Percentiles rank a stretch among this genome's conserved stretches.
These are phyloP conservation scores for Sporothrix variecibatus DNA, from an alignment of 2,329 filamentous ascomycete genomes.

Conservation along the genomic window DNA sequence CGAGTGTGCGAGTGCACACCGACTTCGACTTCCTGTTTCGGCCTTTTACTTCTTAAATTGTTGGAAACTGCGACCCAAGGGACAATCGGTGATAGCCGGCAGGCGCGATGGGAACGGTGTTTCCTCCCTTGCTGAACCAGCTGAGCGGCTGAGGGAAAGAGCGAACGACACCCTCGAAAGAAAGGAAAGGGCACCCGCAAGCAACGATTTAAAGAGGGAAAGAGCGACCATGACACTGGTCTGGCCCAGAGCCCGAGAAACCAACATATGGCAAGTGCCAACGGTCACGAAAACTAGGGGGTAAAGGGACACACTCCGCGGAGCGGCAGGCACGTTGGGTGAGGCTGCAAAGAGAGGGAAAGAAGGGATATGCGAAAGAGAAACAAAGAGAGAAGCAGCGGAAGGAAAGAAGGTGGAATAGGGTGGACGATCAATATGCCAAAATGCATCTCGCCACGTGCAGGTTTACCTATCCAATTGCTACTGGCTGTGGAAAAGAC, in stretches of 20 bases:
- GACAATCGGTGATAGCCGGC: background rate
- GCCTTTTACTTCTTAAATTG: background rate
- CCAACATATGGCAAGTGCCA: background rate
- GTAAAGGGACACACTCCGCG: background rate
- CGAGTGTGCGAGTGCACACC: background rate
- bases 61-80: background rate
- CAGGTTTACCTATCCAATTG: background rate
- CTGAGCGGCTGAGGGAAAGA: background rate
- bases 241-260: background rate
- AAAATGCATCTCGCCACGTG: background rate
- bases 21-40: constrained; percentile 4
- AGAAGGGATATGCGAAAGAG: background rate
- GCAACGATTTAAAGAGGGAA: background rate
- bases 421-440: background rate
- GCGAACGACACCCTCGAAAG: background rate
- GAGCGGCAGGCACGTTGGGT: background rate
- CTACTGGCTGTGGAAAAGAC: background rate
- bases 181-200: background rate
- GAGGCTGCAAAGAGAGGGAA: background rate
- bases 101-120: background rate
- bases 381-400: background rate
- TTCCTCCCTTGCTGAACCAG: background rate
- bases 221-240: background rate
- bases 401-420: background rate
- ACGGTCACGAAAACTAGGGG: background rate